Evolutionary conservation across 345 rosid genomes (phyloP), one percentile per base, ranked within the genome.

Genomic region (Citrus unshiu): DNA sequence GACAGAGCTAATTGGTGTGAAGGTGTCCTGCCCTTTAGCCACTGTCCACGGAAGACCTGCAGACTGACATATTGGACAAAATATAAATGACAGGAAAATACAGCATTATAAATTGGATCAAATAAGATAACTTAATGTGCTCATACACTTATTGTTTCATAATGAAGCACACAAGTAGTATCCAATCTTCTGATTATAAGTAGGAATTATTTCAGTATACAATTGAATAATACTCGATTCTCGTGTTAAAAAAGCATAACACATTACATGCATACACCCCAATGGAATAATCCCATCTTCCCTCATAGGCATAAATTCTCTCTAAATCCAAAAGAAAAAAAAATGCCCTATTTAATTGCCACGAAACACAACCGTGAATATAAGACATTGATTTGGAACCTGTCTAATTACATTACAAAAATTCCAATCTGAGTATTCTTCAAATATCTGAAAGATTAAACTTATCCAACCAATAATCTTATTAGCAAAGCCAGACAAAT

Each of bases 41-140:
- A 94, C 90, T 56, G 94, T 91, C 95, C 97, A 93, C 14, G 98
- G 99, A 74, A 96, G 98, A 78, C 99, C 97, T 74, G 92, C 90
- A 79, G 99, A 85, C 98, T 94, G 83, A 81, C 39, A 81, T 79
- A 63, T 9, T 72, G 49, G 39, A 79, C 21, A 67, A 34, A 78
- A 3, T 13, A 72, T 66, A 66, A 35, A 66, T 66, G 76, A 72
- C 30, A 29, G 14, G 51, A 62, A 40, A 49, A 68, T 13, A 16
- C 56, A 46, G 18, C 51, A 46, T 46, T 13, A 46, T 12, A 3
- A 46, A 46, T 13, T 46, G 18, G 51, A 46, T 46, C 51, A 12
- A 46, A 12, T 46, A 13, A 46, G 51, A 46, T 13, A 46, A 32
- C 34, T 32, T 32, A 32, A 46, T 13, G 51, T 46, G 51, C 51